Conservation (phyloP, 2,329 filamentous ascomycete species). For the Aureobasidium sp. region DNA sequence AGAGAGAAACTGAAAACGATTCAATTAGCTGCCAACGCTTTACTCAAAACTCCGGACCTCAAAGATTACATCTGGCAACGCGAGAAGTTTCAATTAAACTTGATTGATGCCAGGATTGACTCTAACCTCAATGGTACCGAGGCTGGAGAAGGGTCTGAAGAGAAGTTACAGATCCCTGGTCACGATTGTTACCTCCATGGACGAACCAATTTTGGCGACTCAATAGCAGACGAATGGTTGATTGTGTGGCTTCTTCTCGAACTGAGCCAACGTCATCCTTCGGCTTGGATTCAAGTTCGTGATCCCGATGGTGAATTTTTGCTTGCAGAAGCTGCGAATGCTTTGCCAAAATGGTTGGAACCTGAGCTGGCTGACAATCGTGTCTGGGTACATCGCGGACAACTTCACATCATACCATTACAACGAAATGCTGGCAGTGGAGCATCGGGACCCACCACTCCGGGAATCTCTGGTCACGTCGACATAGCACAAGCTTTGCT, state of each 20-base stretch:
- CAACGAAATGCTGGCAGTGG: background rate
- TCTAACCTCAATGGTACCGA: slow-evolving; percentile 9
- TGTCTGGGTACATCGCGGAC: slow-evolving; percentile 77
- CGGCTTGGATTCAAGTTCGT: slow-evolving; percentile 72
- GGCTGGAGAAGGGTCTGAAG: background rate
- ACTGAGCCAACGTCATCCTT: slow-evolving; percentile 61
- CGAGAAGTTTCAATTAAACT: slow-evolving; percentile 60
- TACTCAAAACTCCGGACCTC: slow-evolving; percentile 54
- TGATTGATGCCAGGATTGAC: slow-evolving; percentile 38
- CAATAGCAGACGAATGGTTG: slow-evolving; percentile 95
- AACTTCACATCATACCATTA: slow-evolving; percentile 63
- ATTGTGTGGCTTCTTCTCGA: slow-evolving; percentile 83
- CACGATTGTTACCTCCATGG: slow-evolving; percentile 49
- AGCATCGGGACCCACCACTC: background rate
- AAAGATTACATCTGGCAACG: slow-evolving; percentile 93
- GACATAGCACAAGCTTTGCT: slow-evolving; percentile 55
- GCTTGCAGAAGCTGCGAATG: slow-evolving; percentile 84
- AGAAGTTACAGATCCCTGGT: background rate
- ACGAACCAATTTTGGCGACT: slow-evolving; percentile 81
- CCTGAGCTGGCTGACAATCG: slow-evolving; percentile 83
- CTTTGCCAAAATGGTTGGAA: slow-evolving; percentile 80
- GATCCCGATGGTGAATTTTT: slow-evolving; percentile 95
- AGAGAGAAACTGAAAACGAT: slow-evolving; percentile 61
- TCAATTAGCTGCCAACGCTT: slow-evolving; percentile 56
- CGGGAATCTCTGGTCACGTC: slow-evolving; percentile 36